Evolutionary conservation across 345 rosid genomes (phyloP), one percentile per base, ranked within the genome.

Genomic region (Viola odorata): DNA sequence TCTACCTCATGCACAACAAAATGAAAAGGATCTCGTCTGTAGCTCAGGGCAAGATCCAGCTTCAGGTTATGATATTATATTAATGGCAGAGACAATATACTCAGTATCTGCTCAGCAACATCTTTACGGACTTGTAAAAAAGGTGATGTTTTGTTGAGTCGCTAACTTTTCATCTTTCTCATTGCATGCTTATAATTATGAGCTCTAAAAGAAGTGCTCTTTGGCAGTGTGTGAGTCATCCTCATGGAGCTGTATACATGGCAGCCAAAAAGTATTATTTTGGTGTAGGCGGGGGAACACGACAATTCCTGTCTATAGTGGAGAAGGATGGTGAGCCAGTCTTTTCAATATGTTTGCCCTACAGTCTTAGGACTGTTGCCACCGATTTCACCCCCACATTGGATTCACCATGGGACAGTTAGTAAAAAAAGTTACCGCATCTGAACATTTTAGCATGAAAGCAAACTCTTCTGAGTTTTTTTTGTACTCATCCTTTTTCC

Each of bases 271-370:
- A 90, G 69, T 79, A 90, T 66, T 89, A 94, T 77, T 90, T 90
- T 48, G 99, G 99, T 16, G 99, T 94, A 48, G 97, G 99, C 23
- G 99, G 96, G 15, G 99, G 97, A 71, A 84, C 99, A 11, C 69
- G 89, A 44, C 89, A 78, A 63, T 94, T 94, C 72, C 72, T 94
- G 38, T 82, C 92, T 51, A 73, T 87, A 78, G 75, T 89, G 54
- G 91, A 84, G 65, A 83, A 86, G 72, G 89, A 88, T 53, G 92
- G 99, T 94, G 69, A 79, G 77, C 39, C 53, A 50, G 53, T 61
- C 37, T 17, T 55, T 53, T 56, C 49, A 17, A n/a, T 50, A 14
- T 58, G 12, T 40, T 17, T 68, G 38, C 14, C 32, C 1, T 23
- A 23, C 2, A 23, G 32, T 23, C 32, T 23, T 23, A 23, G 32